Conservation (phyloP, 305 asterid genomes). For the Nicotiana rustica region DNA sequence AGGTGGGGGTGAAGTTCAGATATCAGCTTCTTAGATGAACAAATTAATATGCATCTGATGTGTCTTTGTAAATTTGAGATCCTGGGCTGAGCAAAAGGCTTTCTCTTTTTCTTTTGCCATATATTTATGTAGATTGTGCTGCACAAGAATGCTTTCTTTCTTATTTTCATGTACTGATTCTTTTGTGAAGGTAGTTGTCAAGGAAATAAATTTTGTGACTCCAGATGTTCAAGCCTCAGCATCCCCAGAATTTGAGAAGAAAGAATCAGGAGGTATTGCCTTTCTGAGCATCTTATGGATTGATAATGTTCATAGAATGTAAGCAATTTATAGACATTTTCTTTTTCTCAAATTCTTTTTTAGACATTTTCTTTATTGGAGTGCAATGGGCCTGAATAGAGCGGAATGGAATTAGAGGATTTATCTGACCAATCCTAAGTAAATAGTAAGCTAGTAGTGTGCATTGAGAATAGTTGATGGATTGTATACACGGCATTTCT, state of each 20-base stretch:
- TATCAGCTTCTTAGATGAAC: neutral
- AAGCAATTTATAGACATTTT: neutral
- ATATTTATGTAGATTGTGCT: slow-evolving; percentile 6
- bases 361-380: neutral
- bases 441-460: neutral
- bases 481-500: neutral
- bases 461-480: neutral
- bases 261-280: slow-evolving; percentile 50
- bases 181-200: slow-evolving; percentile 57
- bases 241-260: slow-evolving; percentile 42
- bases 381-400: neutral
- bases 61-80: slow-evolving; percentile 3
- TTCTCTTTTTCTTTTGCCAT: neutral
- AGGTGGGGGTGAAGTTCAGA: neutral
- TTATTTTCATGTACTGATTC: neutral
- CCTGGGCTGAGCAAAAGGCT: neutral
- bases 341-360: too few relatives aligned
- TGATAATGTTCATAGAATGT: slow-evolving; percentile 2
- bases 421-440: neutral
- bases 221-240: slow-evolving; percentile 39
- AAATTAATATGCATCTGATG: slow-evolving; percentile 9
- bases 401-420: neutral
- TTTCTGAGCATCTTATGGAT: neutral
- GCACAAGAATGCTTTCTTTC: neutral
- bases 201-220: slow-evolving; percentile 65